Percentiles rank a stretch among this genome's conserved stretches.
phyloP scores from a whole-genome alignment of 352 stramenopile species.

The Poterioochromonas sp. region DNA sequence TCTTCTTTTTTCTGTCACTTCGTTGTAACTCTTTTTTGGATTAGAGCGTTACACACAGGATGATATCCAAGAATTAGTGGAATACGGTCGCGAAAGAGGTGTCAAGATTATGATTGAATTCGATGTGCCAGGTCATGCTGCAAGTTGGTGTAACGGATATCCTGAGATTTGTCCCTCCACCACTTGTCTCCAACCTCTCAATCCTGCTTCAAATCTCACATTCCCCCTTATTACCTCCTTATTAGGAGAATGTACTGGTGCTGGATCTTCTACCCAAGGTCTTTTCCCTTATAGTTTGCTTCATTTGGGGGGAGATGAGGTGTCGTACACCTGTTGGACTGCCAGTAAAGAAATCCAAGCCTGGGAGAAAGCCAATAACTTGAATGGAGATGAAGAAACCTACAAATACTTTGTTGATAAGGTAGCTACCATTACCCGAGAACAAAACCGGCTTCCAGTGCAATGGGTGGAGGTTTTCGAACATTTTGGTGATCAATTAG shows the following conservation, averaged over 20 bases:
- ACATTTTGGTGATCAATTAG: constrained; percentile 8
- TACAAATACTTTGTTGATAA: constrained; percentile 9
- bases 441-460: constrained; percentile 6
- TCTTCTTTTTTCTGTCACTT: too few relatives aligned
- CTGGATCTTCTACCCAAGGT: background rate
- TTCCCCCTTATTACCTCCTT: background rate
- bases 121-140: constrained; percentile 7
- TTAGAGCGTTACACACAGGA: constrained; percentile 8
- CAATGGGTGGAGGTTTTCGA: constrained; percentile 7
- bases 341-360: background rate
- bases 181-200: background rate
- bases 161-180: constrained; percentile 17
- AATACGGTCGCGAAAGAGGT: background rate
- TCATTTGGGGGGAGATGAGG: constrained; percentile 26
- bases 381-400: constrained; percentile 10
- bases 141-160: background rate
- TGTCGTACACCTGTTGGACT: constrained; percentile 12
- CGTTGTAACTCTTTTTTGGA: too few relatives aligned
- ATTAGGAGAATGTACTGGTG: background rate
- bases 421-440: background rate
- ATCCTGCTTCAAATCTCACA: background rate
- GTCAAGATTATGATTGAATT: constrained; percentile 17
- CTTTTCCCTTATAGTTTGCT: background rate
- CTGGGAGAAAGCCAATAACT: background rate
- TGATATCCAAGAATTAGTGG: background rate